Evolutionary conservation across 257 asterid species (phyloP), one percentile per base, ranked within the genome.

Genomic region (Cruciata laevipes): DNA sequence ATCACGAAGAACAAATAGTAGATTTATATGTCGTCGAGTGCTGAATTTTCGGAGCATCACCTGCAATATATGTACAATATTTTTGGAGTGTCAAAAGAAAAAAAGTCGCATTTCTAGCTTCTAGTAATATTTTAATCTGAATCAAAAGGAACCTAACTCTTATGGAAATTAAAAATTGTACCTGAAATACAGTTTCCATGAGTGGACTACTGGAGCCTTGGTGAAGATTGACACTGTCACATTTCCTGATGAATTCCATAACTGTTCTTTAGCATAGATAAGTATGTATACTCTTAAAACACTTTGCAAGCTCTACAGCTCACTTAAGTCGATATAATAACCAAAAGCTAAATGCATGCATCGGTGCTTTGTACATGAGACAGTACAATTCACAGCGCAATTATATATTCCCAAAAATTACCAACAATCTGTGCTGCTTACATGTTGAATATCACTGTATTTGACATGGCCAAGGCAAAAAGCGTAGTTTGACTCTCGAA

Each of bases 391-490:
- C 2, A 0, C 59, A 17, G 12, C 25, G 1, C 59, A 52, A 52
- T n/a, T 51, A n/a, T n/a, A n/a, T n/a, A 27, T 27, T 27, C 30
- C 30, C 30, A 27, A 27, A 27, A 27, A 27, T 27, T 27, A 27
- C 30, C 30, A 27, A 2, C 30, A 52, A 52, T 16, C 52, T 44
- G 59, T 52, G 24, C 12, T 18, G 1, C 69, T 47, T 49, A 66
- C 69, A 66, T 27, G 35, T 66, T 47, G 58, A 47, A 18, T 66
- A 66, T 66, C 69, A 66, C 60, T 11, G 20, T 23, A 4, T 47
- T 18, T 21, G 69, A 66, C 42, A 66, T 66, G n/a, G 69, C 42
- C 30, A 66, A 25, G 30, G 44, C 69, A 27, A 66, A 66, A 4
- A 66, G n/a, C 27, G 69, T 53, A 8, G 44, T 27, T 66, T 66